phyloP scores from a whole-genome alignment of 1,284 basidiomycete genomes.

The Athelia psychrophila region DNA sequence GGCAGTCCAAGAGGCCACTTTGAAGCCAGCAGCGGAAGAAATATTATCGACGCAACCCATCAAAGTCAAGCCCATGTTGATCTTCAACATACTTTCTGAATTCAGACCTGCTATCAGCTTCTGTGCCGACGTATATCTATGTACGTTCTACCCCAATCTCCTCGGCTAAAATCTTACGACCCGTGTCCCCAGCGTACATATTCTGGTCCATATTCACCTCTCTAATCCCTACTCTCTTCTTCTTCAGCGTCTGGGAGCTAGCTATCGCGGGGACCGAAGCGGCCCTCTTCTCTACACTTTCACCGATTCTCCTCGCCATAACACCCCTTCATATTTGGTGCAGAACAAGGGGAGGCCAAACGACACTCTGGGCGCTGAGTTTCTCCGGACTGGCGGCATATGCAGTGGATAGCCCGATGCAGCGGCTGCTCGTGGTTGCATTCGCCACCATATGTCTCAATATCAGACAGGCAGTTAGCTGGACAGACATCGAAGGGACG shows the following conservation, averaged over 20 bases:
- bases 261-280: slow-evolving; percentile 78
- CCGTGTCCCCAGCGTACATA: slow-evolving; percentile 59
- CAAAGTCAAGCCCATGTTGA: too few relatives aligned
- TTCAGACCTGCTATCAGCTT: slow-evolving; percentile 34
- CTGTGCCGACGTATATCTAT: slow-evolving; percentile 50
- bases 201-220: slow-evolving; percentile 90
- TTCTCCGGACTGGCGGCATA: slow-evolving; percentile 64
- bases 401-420: slow-evolving; percentile 48
- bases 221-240: slow-evolving; percentile 84
- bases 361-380: slow-evolving; percentile 46
- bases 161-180: slow-evolving; percentile 4
- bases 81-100: neutral
- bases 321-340: slow-evolving; percentile 42
- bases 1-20: too few relatives aligned
- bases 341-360: slow-evolving; percentile 44
- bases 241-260: slow-evolving; percentile 90
- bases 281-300: slow-evolving; percentile 64
- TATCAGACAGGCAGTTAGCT: slow-evolving; percentile 52
- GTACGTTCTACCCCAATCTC: slow-evolving; percentile 31
- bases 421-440: slow-evolving; percentile 57
- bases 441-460: slow-evolving; percentile 51
- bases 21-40: too few relatives aligned
- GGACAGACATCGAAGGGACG: slow-evolving; percentile 40
- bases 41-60: too few relatives aligned
- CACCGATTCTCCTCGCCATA: slow-evolving; percentile 60